Evolutionary conservation across 306 rosid genomes (phyloP).

Genomic region (Trifolium subterraneum): DNA sequence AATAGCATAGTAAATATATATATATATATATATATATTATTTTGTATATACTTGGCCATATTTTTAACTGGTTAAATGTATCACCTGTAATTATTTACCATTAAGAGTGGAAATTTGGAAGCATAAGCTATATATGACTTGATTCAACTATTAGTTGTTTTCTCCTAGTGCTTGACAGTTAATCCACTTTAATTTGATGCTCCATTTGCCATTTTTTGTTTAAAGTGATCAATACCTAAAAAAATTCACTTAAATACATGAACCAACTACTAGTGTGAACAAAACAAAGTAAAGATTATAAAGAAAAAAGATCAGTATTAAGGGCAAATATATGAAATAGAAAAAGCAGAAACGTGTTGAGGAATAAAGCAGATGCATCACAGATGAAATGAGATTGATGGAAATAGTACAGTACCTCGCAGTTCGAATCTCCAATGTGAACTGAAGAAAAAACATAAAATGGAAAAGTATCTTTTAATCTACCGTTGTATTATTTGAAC

Average conservation of each 20-base stretch:
- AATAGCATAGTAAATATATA: neutral
- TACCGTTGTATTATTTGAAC: neutral
- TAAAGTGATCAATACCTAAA: constrained; percentile 17
- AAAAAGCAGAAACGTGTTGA: constrained; percentile 46
- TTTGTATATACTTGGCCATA: neutral
- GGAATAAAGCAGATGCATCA: constrained; percentile 53
- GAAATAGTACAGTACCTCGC: constrained; percentile 10
- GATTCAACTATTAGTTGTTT: neutral
- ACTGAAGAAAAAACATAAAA: constrained; percentile 34
- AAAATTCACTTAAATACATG: constrained; percentile 24
- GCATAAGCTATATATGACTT: neutral
- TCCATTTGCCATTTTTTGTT: constrained; percentile 13
- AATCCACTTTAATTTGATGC: constrained; percentile 31
- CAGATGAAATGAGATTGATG: constrained; percentile 31
- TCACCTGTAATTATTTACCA: neutral
- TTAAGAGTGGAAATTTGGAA: neutral
- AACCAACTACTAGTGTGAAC: constrained; percentile 53
- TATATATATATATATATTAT: too few species aligned
- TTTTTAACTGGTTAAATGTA: neutral
- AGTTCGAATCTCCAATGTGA: constrained; percentile 23
- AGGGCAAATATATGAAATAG: constrained; percentile 6
- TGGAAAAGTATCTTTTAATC: constrained; percentile 13
- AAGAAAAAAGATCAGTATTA: constrained; percentile 33
- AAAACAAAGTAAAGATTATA: neutral
- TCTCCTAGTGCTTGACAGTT: neutral